phyloP scores from a whole-genome alignment of 768 basidiomycete genomes.

The Suillus decipiens region DNA sequence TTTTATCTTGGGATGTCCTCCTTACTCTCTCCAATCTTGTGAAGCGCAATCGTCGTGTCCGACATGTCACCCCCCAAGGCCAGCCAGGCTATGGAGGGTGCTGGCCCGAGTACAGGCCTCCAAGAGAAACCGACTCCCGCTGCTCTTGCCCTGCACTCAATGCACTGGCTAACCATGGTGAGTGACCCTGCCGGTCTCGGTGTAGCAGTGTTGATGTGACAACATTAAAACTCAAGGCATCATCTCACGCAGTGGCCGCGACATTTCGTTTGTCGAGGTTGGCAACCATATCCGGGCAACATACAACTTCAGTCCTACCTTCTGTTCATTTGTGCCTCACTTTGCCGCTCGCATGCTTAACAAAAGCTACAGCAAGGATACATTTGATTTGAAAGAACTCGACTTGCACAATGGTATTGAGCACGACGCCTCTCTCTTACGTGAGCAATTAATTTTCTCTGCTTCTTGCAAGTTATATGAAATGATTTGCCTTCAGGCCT shows the following conservation, averaged over 20 bases:
- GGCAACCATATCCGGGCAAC: conserved; percentile 46
- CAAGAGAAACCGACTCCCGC: conserved; percentile 65
- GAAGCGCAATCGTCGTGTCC: conserved; percentile 43
- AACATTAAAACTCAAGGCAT: conserved; percentile 30
- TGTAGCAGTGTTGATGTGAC: not conserved
- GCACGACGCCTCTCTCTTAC: conserved; percentile 35
- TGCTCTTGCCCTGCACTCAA: conserved; percentile 77
- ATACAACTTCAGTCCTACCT: conserved; percentile 71
- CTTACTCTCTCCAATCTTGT: conserved; percentile 55
- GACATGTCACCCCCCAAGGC: conserved; percentile 57
- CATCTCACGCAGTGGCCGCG: conserved; percentile 62
- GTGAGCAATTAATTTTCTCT: conserved; percentile 20
- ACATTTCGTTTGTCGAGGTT: conserved; percentile 62
- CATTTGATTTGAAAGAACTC: conserved; percentile 66
- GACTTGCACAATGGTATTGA: conserved; percentile 66
- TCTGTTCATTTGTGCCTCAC: conserved; percentile 68
- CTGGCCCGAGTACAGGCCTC: conserved; percentile 69
- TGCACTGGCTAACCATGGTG: conserved; percentile 84
- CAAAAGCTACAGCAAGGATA: conserved; percentile 55
- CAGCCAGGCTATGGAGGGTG: conserved; percentile 57
- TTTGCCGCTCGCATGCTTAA: conserved; percentile 58
- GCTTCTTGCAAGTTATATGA: not conserved
- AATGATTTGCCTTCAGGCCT: conserved; percentile 44
- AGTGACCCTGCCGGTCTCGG: not conserved
- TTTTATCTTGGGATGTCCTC: conserved; percentile 53